phyloP scores from a whole-genome alignment of 2,329 filamentous ascomycete genomes.

The Didymosphaeria variabile region DNA sequence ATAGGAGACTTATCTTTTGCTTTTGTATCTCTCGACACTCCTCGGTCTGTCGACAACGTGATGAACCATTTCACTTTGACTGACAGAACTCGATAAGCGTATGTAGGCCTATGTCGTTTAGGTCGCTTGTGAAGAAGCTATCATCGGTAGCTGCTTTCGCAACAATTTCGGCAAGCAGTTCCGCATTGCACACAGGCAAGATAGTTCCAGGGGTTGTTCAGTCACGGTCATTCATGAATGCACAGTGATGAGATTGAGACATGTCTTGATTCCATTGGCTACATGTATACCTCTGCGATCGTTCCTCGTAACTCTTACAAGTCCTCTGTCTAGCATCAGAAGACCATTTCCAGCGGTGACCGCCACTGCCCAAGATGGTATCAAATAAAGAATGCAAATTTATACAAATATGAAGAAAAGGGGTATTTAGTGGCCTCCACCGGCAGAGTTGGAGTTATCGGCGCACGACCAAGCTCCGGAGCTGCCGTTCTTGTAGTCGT shows the following conservation, averaged over 20 bases:
- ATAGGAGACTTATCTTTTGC: no score
- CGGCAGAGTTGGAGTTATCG: slow-evolving; percentile 35
- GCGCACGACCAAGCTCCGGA: slow-evolving; percentile 19
- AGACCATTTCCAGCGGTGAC: background rate
- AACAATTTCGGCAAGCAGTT: no score
- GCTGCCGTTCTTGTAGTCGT: slow-evolving; percentile 12
- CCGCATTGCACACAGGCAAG: background rate
- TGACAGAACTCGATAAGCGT: no score
- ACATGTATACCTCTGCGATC: background rate
- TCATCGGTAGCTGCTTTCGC: no score
- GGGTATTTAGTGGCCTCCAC: slow-evolving; percentile 1
- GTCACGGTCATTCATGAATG: background rate
- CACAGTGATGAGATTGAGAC: background rate
- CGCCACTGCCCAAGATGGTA: background rate
- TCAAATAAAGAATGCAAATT: background rate
- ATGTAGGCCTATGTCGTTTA: no score
- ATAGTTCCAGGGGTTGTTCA: background rate
- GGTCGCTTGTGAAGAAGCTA: no score
- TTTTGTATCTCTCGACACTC: no score
- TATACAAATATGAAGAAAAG: background rate
- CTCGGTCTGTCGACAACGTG: background rate
- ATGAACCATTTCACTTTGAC: background rate
- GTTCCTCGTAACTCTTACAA: background rate
- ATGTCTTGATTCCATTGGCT: background rate
- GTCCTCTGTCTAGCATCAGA: background rate